Percentiles rank a stretch among this genome's conserved stretches.
phyloP scores from a whole-genome alignment of 768 basidiomycete genomes.

The Suillus cothurnatus region DNA sequence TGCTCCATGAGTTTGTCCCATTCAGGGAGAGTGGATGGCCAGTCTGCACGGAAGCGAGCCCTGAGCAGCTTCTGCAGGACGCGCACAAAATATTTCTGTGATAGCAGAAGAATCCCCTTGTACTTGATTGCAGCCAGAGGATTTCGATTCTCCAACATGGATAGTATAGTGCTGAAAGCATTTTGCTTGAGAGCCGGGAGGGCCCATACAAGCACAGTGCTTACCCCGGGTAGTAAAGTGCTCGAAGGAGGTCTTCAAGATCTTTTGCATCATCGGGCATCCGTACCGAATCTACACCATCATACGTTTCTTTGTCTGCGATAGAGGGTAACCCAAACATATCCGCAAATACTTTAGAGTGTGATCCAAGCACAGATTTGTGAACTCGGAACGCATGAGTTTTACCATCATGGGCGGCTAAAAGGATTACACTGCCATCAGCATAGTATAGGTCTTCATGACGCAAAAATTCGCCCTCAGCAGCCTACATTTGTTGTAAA shows the following conservation, averaged over 20 bases:
- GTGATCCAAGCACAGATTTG: constrained; percentile 24
- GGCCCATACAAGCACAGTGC: constrained; percentile 7
- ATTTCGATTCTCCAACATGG: constrained; percentile 6
- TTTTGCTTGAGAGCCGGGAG: constrained; percentile 4
- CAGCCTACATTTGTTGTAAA: not conserved
- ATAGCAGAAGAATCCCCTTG: constrained; percentile 28
- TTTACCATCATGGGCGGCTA: constrained; percentile 4
- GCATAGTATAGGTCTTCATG: not conserved
- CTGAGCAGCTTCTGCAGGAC: constrained; percentile 33
- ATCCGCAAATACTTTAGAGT: constrained; percentile 35
- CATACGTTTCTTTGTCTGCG: constrained; percentile 12
- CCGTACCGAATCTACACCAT: constrained; percentile 16
- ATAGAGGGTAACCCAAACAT: constrained; percentile 24
- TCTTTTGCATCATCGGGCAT: constrained; percentile 18
- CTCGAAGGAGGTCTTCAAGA: constrained; percentile 12
- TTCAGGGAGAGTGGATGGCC: constrained; percentile 30
- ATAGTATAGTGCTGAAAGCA: constrained; percentile 2
- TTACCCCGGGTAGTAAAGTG: constrained; percentile 14
- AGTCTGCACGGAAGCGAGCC: constrained; percentile 36
- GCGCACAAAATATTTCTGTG: constrained; percentile 40
- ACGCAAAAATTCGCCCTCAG: not conserved
- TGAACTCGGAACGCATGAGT: constrained; percentile 32
- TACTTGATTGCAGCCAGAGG: constrained; percentile 19
- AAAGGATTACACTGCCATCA: constrained; percentile 4
- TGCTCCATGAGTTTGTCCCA: constrained; percentile 21